Conservation (phyloP, 2,329 filamentous ascomycete genomes). For the Venturia nashicola region DNA sequence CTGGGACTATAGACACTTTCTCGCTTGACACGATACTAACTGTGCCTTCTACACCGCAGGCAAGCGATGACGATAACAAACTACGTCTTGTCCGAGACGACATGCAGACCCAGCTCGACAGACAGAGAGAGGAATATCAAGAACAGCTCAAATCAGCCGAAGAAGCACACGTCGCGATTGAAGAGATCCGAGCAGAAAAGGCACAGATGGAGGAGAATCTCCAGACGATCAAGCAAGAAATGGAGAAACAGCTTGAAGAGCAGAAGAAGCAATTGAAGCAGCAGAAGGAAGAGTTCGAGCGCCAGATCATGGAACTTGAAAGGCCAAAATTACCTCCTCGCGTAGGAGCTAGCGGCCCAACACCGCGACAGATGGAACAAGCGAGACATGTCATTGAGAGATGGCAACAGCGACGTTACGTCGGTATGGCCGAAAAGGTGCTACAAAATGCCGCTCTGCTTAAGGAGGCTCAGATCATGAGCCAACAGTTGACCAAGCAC, state of each 20-base stretch:
- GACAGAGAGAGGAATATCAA: conserved; percentile 72
- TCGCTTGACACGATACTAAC: conserved; percentile 90
- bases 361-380: conserved; percentile 57
- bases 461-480: conserved; percentile 97
- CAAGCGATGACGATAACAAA: conserved; percentile 64
- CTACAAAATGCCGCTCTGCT: conserved; percentile 76
- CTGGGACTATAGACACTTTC: conserved; percentile 88
- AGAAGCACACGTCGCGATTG: conserved; percentile 63
- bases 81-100: conserved; percentile 66
- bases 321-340: conserved; percentile 23
- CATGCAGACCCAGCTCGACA: conserved; percentile 72
- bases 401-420: conserved; percentile 78
- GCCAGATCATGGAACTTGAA: conserved; percentile 66
- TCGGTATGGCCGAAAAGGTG: conserved; percentile 86
- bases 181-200: conserved; percentile 76
- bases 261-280: conserved; percentile 63
- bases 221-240: conserved; percentile 67
- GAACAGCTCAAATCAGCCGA: conserved; percentile 66
- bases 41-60: conserved; percentile 82
- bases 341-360: conserved; percentile 33
- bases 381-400: conserved; percentile 56
- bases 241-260: conserved; percentile 71
- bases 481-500: conserved; percentile 84
- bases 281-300: conserved; percentile 76
- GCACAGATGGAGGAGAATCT: conserved; percentile 73